Percentiles rank a stretch among this genome's conserved stretches.
Conservation (phyloP, 2,329 filamentous ascomycete genomes). For the Alternaria angustiovoidea region DNA sequence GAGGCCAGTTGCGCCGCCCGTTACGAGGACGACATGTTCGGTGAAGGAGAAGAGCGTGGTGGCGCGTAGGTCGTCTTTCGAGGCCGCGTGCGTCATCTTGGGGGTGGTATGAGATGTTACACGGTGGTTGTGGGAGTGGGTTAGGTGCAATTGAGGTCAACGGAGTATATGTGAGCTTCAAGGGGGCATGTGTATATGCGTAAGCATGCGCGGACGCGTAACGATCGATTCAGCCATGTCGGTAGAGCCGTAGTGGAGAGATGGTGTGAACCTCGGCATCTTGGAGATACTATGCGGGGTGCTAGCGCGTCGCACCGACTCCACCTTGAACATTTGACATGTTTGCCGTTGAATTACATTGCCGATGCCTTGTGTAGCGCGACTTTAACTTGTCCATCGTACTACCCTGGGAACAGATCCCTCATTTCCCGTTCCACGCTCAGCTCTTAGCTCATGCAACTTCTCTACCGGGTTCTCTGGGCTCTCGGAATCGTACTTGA, state of each 20-base stretch:
- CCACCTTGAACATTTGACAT: background rate
- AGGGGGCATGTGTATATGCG: background rate
- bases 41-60: constrained; percentile 47
- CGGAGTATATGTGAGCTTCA: background rate
- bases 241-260: constrained; percentile 21
- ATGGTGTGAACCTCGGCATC: constrained; percentile 30
- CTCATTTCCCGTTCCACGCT: background rate
- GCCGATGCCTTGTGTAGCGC: background rate
- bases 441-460: constrained; percentile 2
- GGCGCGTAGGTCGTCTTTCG: constrained; percentile 45
- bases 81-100: constrained; percentile 42
- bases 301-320: constrained; percentile 4
- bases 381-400: background rate
- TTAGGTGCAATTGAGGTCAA: background rate
- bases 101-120: background rate
- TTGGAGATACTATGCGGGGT: constrained; percentile 9
- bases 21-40: constrained; percentile 57
- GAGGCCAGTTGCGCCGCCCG: constrained; percentile 61
- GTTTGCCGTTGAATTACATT: background rate
- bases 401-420: background rate
- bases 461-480: background rate
- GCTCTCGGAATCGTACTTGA: background rate
- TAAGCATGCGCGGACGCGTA: background rate
- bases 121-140: background rate
- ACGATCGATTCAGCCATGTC: constrained; percentile 18